Base-by-base conservation (phyloP, 2,329 filamentous ascomycete genomes). In the Epichloe sp. region DNA sequence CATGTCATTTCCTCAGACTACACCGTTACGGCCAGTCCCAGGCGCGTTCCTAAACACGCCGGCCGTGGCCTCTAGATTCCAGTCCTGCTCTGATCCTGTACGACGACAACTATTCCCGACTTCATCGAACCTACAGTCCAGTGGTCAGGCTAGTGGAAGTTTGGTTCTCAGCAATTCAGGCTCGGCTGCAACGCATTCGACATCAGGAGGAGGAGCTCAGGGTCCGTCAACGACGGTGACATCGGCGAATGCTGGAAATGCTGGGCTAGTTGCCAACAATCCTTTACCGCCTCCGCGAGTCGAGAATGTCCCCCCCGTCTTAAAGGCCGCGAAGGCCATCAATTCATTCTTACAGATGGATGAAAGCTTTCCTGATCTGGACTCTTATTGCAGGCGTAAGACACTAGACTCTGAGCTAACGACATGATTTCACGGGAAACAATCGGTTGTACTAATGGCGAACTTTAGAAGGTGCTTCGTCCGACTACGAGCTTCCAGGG, bases 371-470 rank as follows among this genome's bases (percentile, higher is more conserved):
- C 90, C 90, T 6, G 88, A 95, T 56, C 73, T 98, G 17, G 91
- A 97, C 65, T 85, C 80, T 52, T 95, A 95, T 70, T 82, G 94
- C 60, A 81, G 83, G 69, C 88, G 89, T 93, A 75, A 76, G 87
- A 78, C 49, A 14, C 23, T 14, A 43, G 31, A 21, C 43, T 42
- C 40, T 31, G 10, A 46, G 34, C 26, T 17, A 23, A 50, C 17
- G 35, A 51, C 34, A 26, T 21, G 21, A 44, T 5, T 7, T 2
- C 0, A 3, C 21, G 11, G 19, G 10, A 21, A 48, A 37, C 6
- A 17, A 5, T 34, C 14, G 17, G 15, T 4, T n/a, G 42, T 15
- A 17, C 14, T 56, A 52, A 65, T 68, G 53, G 66, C 57, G n/a
- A 35, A 36, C 5, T 56, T 51, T 59, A 94, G 88, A 90, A 71